These are phyloP conservation scores for Diplodia corticola DNA, from an alignment of 2,329 filamentous ascomycete species.

Conservation along the genomic window DNA sequence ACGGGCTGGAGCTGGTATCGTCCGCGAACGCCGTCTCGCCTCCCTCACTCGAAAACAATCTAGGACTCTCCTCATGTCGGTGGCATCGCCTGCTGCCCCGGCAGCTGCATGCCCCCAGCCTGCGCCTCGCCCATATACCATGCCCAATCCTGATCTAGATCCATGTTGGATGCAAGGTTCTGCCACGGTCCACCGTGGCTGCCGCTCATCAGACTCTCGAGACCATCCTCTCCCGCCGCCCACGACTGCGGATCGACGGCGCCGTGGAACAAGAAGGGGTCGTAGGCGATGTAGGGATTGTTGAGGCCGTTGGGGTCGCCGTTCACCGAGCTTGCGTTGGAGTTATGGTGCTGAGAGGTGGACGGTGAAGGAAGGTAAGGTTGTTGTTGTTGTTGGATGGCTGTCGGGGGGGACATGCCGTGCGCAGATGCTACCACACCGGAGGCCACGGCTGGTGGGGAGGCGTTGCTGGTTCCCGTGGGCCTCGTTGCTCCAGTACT, in stretches of 20 bases:
- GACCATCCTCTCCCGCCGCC: neutral
- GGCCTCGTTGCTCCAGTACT: neutral
- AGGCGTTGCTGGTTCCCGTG: neutral
- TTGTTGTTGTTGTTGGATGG: slow-evolving; percentile 25
- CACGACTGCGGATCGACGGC: neutral
- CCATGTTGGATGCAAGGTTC: slow-evolving; percentile 38
- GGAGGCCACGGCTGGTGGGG: neutral
- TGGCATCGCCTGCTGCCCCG: neutral
- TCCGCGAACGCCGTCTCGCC: too few species aligned
- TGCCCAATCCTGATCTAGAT: slow-evolving; percentile 42
- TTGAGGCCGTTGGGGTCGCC: neutral
- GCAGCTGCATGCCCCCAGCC: neutral
- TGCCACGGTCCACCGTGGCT: slow-evolving; percentile 35
- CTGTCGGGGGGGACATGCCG: slow-evolving; percentile 26
- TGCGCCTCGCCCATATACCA: slow-evolving; percentile 40
- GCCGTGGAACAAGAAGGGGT: slow-evolving; percentile 17
- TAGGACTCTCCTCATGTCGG: too few species aligned
- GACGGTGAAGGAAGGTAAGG: slow-evolving; percentile 9
- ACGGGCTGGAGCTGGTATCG: too few species aligned
- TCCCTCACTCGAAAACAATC: too few species aligned
- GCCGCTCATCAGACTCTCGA: slow-evolving; percentile 33
- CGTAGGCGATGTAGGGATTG: slow-evolving; percentile 13
- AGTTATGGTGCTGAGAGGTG: neutral
- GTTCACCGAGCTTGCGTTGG: neutral
- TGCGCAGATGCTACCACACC: slow-evolving; percentile 13